phyloP scores from a whole-genome alignment of 2,329 filamentous ascomycete species.

The Mollisiaceae sp. region DNA sequence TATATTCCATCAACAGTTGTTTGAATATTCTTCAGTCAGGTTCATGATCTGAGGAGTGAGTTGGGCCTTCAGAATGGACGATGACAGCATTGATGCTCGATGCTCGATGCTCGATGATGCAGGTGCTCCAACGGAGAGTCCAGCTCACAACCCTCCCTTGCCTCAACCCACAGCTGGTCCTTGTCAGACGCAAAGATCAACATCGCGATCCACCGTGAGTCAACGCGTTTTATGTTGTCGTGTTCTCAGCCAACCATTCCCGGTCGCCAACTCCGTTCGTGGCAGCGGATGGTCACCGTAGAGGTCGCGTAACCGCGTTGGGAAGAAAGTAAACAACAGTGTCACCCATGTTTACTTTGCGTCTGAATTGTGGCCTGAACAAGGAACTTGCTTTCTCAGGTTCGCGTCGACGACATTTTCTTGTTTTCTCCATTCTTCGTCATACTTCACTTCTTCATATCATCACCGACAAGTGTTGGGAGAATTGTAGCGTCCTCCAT shows the following conservation, averaged over 20 bases:
- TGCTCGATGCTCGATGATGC: background rate
- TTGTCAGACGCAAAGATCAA: background rate
- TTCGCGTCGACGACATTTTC: background rate
- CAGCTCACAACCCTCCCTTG: background rate
- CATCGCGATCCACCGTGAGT: constrained; percentile 5
- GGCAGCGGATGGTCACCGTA: constrained; percentile 5
- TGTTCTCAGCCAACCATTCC: constrained; percentile 7
- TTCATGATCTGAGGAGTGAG: background rate
- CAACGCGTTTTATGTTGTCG: constrained; percentile 10
- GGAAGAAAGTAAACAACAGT: constrained; percentile 9
- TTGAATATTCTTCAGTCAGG: no score
- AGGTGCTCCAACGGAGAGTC: background rate
- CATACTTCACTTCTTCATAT: constrained; percentile 9
- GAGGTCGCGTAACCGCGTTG: constrained; percentile 4
- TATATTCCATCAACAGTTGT: no score
- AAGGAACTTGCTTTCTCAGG: background rate
- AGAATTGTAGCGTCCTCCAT: constrained; percentile 4
- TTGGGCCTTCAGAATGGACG: background rate
- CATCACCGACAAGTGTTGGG: constrained; percentile 22
- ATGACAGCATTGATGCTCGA: background rate
- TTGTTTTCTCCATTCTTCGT: constrained; percentile 10
- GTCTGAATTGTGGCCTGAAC: constrained; percentile 5
- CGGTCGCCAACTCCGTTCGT: background rate
- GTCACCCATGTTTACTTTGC: constrained; percentile 7
- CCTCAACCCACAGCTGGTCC: background rate